phyloP scores from a whole-genome alignment of 441 rosid genomes.

The Daphne laureola region DNA sequence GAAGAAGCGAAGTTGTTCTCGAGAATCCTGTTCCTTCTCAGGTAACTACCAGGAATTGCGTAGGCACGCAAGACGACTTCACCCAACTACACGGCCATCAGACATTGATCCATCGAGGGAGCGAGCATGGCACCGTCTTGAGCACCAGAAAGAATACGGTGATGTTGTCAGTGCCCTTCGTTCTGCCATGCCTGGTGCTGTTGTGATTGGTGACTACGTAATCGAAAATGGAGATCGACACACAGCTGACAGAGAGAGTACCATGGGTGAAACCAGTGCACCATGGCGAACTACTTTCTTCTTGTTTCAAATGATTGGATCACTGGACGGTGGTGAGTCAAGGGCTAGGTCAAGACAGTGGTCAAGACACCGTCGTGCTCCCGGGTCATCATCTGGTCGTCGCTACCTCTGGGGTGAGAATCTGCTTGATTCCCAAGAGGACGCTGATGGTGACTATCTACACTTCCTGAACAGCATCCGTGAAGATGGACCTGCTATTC shows the following conservation, averaged over 20 bases:
- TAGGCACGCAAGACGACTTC: slow-evolving; percentile 60
- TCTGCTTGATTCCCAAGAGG: slow-evolving; percentile 65
- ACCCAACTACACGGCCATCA: slow-evolving; percentile 54
- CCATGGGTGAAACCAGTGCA: slow-evolving; percentile 35
- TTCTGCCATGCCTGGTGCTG: slow-evolving; percentile 88
- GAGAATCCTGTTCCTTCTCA: slow-evolving; percentile 46
- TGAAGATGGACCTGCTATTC: slow-evolving; percentile 46
- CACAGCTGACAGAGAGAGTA: slow-evolving; percentile 48
- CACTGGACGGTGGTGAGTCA: slow-evolving; percentile 55
- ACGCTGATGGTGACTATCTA: slow-evolving; percentile 36
- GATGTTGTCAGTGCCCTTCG: slow-evolving; percentile 68
- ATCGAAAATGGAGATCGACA: slow-evolving; percentile 78
- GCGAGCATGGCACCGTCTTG: slow-evolving; percentile 56
- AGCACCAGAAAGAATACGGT: slow-evolving; percentile 57
- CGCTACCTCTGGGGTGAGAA: slow-evolving; percentile 89
- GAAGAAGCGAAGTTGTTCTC: slow-evolving; percentile 56
- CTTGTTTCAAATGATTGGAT: slow-evolving; percentile 79
- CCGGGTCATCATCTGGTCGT: slow-evolving; percentile 47
- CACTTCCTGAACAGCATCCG: slow-evolving; percentile 43
- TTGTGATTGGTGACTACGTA: slow-evolving; percentile 90
- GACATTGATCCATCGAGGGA: slow-evolving; percentile 69
- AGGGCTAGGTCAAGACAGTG: slow-evolving; percentile 76
- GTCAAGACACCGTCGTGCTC: slow-evolving; percentile 60
- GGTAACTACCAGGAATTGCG: slow-evolving; percentile 66
- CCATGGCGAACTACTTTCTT: slow-evolving; percentile 71